Base-by-base conservation (phyloP, 345 rosid genomes). In the Psidium guajava region DNA sequence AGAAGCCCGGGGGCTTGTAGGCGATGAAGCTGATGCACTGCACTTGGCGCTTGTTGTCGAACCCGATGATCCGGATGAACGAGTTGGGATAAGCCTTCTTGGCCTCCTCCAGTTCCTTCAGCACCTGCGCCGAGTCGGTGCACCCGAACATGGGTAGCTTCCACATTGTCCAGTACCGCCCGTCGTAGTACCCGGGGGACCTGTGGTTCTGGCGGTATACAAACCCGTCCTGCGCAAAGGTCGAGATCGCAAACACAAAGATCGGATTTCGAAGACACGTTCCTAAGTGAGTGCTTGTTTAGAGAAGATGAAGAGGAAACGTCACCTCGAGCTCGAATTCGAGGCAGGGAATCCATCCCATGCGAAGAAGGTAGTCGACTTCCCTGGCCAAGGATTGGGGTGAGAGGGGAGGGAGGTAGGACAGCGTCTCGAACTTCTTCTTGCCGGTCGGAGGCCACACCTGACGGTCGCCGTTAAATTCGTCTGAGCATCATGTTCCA, bases 141-240 rank as follows among this genome's bases (percentile, higher is more conserved):
- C 95, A 93, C 2, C 93, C 93, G 51, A 77, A 91, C 94, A 91
- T 89, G 77, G 93, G 95, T 5, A 93, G 91, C 87, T 91, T 91
- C 92, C 93, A 91, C 91, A 91, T 89, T 13, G 90, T 90, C 94
- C 95, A 93, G 90, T 89, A 89, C 49, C 92, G 87, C 1, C 93
- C 93, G 22, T 91, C 95, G 7, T 91, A 87, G 91, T 90, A 91
- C 10, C 91, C 90, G 1, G 91, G 91, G 3, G 90, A 90, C 1
- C 6, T 42, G 86, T 77, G 12, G 90, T 90, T 4, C 87, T 91
- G 87, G 50, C 93, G 92, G 88, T 87, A 87, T n/a, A 90, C 89
- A 7, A 74, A 91, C 80, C 89, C 91, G 2, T 56, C 27, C 93
- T 90, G 44, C 85, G 57, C 6, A 42, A 42, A 42, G 4, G 10